Percentiles rank a stretch among this genome's conserved stretches.
phyloP scores from a whole-genome alignment of 2,329 filamentous ascomycete genomes.

The Trichoderma endophyticum region DNA sequence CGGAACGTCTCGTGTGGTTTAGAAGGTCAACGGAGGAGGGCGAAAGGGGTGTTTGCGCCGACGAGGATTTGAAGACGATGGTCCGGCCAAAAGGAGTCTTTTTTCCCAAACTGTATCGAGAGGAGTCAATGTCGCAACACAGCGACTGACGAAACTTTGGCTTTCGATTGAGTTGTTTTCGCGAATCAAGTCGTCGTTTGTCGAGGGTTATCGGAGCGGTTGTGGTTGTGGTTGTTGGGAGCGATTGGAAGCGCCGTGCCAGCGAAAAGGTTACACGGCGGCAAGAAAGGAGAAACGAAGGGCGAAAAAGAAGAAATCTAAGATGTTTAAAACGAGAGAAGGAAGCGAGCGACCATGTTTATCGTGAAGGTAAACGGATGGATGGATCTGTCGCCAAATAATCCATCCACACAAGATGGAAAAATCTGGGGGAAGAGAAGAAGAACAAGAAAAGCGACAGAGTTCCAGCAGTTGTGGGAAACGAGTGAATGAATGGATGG shows the following conservation, averaged over 20 bases:
- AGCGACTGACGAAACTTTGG: background rate
- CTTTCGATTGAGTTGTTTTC: background rate
- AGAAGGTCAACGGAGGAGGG: background rate
- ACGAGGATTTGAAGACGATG: background rate
- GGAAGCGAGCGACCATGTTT: conserved; percentile 16
- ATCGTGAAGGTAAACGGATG: conserved; percentile 11
- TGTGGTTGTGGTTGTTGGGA: background rate
- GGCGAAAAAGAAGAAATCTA: background rate
- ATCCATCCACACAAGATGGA: conserved; percentile 14
- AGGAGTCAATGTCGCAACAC: background rate
- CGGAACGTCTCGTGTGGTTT: conserved; percentile 10
- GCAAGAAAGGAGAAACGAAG: conserved; percentile 2
- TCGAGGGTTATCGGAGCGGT: background rate
- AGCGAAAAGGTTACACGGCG: background rate
- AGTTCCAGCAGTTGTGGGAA: background rate
- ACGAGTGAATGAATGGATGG: conserved; percentile 1
- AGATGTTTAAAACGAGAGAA: conserved; percentile 11
- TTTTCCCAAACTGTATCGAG: background rate
- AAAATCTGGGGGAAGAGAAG: conserved; percentile 10
- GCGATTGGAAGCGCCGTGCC: conserved; percentile 8
- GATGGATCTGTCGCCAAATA: conserved; percentile 15
- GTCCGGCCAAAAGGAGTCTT: conserved; percentile 9
- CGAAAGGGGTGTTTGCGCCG: background rate
- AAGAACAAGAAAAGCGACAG: background rate
- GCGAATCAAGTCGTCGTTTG: background rate